Evolutionary conservation across 306 rosid species (phyloP).

Genomic region (Quercus cerris): DNA sequence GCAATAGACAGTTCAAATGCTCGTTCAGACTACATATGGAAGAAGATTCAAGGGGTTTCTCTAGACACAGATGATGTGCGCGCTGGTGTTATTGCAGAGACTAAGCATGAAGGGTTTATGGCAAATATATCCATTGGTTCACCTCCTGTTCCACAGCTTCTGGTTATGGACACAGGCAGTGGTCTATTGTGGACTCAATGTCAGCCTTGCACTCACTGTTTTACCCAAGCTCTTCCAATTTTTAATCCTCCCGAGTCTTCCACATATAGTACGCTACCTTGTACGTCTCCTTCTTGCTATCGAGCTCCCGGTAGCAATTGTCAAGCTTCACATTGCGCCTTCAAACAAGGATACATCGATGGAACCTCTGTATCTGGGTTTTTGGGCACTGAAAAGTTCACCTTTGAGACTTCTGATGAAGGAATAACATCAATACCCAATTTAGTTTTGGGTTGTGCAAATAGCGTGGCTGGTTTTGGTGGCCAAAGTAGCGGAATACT

Average conservation of each 20-base stretch:
- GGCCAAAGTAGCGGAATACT: slow-evolving; percentile 35
- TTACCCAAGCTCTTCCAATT: slow-evolving; percentile 1
- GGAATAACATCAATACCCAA: neutral
- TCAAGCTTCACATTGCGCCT: neutral
- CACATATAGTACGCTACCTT: slow-evolving; percentile 9
- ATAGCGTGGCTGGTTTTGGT: neutral
- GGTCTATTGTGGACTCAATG: neutral
- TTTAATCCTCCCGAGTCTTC: slow-evolving; percentile 41
- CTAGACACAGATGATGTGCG: too few relatives aligned
- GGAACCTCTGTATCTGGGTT: slow-evolving; percentile 13
- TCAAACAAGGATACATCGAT: slow-evolving; percentile 11
- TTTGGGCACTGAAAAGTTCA: slow-evolving; percentile 21
- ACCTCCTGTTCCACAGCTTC: slow-evolving; percentile 40
- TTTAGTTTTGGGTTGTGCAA: slow-evolving; percentile 33
- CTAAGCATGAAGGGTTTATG: neutral
- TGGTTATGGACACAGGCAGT: neutral
- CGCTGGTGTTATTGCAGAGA: slow-evolving; percentile 6
- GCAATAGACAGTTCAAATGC: too few relatives aligned
- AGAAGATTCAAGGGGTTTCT: too few relatives aligned
- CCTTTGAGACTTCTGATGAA: neutral
- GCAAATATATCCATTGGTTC: slow-evolving; percentile 48
- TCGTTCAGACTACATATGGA: too few relatives aligned
- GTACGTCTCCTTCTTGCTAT: slow-evolving; percentile 12
- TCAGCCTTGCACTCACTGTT: slow-evolving; percentile 42
- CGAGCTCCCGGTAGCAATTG: neutral